Percentiles rank a stretch among this genome's conserved stretches.
Evolutionary conservation across 202 grass and related monocot species (phyloP).

Genomic region (Panicum hallii): DNA sequence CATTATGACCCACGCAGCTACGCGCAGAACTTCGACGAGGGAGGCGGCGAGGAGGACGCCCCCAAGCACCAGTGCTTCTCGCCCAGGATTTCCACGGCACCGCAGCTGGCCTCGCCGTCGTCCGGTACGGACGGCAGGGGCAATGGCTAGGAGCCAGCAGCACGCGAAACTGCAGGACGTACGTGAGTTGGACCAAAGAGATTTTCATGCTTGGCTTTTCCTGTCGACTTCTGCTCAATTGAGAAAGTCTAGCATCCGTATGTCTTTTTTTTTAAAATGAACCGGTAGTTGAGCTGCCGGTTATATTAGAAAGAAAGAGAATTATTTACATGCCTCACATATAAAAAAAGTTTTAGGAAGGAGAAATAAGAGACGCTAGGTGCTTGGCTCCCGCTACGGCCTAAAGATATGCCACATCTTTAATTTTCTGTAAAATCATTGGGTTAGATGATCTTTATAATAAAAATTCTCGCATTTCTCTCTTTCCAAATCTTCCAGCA

Average conservation of each 20-base stretch:
- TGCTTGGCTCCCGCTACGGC: no score
- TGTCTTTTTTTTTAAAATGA: no score
- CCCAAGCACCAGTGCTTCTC: conserved; percentile 33
- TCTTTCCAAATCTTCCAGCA: no score
- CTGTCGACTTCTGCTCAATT: background rate
- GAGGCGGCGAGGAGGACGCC: conserved; percentile 1
- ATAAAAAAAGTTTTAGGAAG: no score
- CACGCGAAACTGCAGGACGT: background rate
- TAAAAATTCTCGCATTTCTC: no score
- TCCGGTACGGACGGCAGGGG: background rate
- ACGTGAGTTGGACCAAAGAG: background rate
- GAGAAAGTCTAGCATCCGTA: background rate
- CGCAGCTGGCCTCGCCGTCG: background rate
- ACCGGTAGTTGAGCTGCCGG: no score
- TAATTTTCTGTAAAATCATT: no score
- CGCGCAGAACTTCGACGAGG: conserved; percentile 53
- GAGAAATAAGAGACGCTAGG: no score
- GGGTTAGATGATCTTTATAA: no score
- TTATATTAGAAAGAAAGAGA: no score
- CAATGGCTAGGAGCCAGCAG: background rate
- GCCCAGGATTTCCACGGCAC: conserved; percentile 6
- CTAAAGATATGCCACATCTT: no score
- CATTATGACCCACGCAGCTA: conserved; percentile 52
- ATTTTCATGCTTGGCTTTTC: background rate
- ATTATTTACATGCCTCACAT: no score